These are phyloP conservation scores for Cordyceps cicadae DNA, from an alignment of 2,329 filamentous ascomycete genomes.

Conservation along the genomic window DNA sequence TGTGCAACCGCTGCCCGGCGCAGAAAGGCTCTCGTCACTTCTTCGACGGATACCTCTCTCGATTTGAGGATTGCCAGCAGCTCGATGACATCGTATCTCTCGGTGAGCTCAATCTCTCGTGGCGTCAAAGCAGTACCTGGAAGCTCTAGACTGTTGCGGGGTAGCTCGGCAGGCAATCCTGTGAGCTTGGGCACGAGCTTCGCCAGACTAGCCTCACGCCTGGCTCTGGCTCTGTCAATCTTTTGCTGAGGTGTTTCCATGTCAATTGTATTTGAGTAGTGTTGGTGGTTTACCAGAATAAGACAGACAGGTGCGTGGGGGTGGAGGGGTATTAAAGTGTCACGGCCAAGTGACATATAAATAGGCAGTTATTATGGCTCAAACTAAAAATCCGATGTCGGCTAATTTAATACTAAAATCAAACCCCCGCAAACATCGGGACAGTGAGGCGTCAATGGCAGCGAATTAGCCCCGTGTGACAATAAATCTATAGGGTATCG, in stretches of 20 bases:
- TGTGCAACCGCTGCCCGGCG: conserved; percentile 12
- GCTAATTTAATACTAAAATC: background rate
- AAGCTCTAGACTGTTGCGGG: conserved; percentile 18
- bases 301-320: background rate
- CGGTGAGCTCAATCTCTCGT: conserved; percentile 22
- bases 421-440: background rate
- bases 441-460: background rate
- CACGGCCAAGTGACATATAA: background rate
- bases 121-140: conserved; percentile 18
- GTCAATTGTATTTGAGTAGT: background rate
- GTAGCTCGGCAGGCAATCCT: conserved; percentile 12
- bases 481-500: background rate
- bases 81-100: conserved; percentile 19
- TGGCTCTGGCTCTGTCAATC: conserved; percentile 10
- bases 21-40: conserved; percentile 10
- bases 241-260: conserved; percentile 11
- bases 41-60: conserved; percentile 7
- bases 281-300: background rate
- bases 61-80: conserved; percentile 13
- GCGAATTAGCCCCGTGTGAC: background rate
- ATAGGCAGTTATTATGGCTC: background rate
- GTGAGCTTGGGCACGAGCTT: conserved; percentile 15
- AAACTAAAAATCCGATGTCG: conserved; percentile 2
- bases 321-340: background rate
- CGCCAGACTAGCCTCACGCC: conserved; percentile 12